Percentiles rank a stretch among this genome's conserved stretches.
These are phyloP conservation scores for Globisporangium sylvaticum DNA, from an alignment of 352 stramenopile species.

Conservation along the genomic window DNA sequence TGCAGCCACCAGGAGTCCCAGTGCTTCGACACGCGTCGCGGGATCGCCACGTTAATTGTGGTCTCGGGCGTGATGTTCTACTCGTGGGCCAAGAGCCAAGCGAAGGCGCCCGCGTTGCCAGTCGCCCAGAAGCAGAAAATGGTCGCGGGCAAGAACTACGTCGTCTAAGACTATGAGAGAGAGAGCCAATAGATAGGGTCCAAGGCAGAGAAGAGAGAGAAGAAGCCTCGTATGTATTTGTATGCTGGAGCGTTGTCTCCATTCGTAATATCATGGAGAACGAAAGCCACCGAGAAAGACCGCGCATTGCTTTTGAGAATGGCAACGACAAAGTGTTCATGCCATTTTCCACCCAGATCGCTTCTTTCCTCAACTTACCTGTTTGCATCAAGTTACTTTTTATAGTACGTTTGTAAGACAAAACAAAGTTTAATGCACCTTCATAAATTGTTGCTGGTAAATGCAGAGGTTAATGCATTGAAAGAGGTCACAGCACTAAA, in stretches of 20 bases:
- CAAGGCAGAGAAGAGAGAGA: background rate
- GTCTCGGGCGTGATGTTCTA: constrained; percentile 83
- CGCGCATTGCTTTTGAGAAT: background rate
- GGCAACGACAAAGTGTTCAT: background rate
- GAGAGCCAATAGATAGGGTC: background rate
- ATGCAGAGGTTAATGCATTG: background rate
- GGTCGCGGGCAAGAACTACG: constrained; percentile 66
- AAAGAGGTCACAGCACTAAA: background rate
- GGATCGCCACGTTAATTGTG: constrained; percentile 77
- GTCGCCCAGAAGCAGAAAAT: constrained; percentile 30
- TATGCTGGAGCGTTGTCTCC: background rate
- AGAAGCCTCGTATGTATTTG: background rate
- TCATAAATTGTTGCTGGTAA: background rate
- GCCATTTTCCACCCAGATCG: background rate
- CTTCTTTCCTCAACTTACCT: background rate
- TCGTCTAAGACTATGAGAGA: constrained; percentile 27
- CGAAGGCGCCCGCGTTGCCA: constrained; percentile 25
- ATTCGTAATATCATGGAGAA: background rate
- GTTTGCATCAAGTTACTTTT: background rate
- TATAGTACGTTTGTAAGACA: background rate
- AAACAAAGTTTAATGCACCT: too few relatives aligned
- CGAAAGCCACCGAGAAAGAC: background rate
- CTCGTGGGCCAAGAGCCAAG: constrained; percentile 78
- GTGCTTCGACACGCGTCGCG: constrained; percentile 82
- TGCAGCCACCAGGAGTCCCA: constrained; percentile 83